phyloP scores from a whole-genome alignment of 805 yeast species.

The Nakazawaea holstii region DNA sequence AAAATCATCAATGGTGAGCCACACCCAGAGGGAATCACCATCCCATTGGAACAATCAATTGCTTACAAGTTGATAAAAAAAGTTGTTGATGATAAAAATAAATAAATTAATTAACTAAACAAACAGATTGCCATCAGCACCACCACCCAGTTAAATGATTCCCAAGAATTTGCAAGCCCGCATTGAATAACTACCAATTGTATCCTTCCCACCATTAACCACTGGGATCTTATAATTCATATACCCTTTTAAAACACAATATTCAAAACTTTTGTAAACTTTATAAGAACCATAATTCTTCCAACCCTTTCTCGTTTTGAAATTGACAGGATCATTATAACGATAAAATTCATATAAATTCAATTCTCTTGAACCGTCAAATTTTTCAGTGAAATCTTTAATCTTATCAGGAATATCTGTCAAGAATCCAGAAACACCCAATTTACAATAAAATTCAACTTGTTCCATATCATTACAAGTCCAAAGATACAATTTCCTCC shows the following conservation, averaged over 20 bases:
- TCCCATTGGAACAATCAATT: slow-evolving; percentile 40
- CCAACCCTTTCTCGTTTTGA: slow-evolving; percentile 4
- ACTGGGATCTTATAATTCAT: slow-evolving; percentile 5
- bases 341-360: slow-evolving; percentile 7
- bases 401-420: slow-evolving; percentile 8
- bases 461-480: slow-evolving; percentile 6
- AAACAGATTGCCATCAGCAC: neutral
- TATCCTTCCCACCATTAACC: slow-evolving; percentile 6
- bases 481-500: slow-evolving; percentile 10
- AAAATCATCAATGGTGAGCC: slow-evolving; percentile 27
- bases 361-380: neutral
- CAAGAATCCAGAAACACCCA: slow-evolving; percentile 7
- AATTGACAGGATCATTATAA: slow-evolving; percentile 6
- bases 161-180: slow-evolving; percentile 2
- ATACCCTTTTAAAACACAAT: slow-evolving; percentile 1
- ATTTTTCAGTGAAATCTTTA: neutral
- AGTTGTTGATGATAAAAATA: slow-evolving; percentile 16
- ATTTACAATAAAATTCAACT: slow-evolving; percentile 1
- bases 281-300: slow-evolving; percentile 6
- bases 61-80: slow-evolving; percentile 38
- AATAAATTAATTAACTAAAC: slow-evolving; percentile 22
- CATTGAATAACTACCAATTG: slow-evolving; percentile 4
- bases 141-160: slow-evolving; percentile 1
- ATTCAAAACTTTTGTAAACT: slow-evolving; percentile 3
- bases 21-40: slow-evolving; percentile 30